Evolutionary conservation across 306 rosid species (phyloP).

Genomic region (Leucaena leucocephala): DNA sequence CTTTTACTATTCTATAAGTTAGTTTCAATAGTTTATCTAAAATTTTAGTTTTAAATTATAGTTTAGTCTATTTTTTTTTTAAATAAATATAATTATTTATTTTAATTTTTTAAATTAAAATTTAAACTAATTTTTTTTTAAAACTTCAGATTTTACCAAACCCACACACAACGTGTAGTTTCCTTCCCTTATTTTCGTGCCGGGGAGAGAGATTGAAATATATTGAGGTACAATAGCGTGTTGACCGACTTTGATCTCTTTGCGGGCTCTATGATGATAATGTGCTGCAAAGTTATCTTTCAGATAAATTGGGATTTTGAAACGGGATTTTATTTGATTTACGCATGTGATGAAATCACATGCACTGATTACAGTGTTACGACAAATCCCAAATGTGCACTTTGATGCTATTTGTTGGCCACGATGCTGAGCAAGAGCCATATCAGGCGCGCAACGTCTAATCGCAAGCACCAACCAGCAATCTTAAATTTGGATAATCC

Average conservation of each 20-base stretch:
- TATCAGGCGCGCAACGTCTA: background rate
- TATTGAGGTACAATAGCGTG: background rate
- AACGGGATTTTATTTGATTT: background rate
- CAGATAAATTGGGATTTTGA: background rate
- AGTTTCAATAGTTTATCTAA: no score
- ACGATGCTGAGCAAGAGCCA: slow-evolving; percentile 25
- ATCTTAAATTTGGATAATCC: background rate
- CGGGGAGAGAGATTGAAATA: background rate
- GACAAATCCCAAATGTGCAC: slow-evolving; percentile 16
- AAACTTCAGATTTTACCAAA: no score
- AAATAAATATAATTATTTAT: no score
- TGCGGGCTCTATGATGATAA: background rate
- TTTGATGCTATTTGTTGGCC: slow-evolving; percentile 20
- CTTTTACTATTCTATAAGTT: no score
- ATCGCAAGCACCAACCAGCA: background rate
- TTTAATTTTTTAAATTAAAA: no score
- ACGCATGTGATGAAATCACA: slow-evolving; percentile 3
- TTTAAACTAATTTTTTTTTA: no score
- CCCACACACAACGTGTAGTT: no score
- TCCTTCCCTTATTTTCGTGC: background rate
- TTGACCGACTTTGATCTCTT: slow-evolving; percentile 17
- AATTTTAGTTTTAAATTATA: no score
- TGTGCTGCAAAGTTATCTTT: background rate
- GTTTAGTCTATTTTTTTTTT: no score
- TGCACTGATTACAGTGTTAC: background rate